phyloP scores from a whole-genome alignment of 257 asterid genomes.

The Solanum neorickii region DNA sequence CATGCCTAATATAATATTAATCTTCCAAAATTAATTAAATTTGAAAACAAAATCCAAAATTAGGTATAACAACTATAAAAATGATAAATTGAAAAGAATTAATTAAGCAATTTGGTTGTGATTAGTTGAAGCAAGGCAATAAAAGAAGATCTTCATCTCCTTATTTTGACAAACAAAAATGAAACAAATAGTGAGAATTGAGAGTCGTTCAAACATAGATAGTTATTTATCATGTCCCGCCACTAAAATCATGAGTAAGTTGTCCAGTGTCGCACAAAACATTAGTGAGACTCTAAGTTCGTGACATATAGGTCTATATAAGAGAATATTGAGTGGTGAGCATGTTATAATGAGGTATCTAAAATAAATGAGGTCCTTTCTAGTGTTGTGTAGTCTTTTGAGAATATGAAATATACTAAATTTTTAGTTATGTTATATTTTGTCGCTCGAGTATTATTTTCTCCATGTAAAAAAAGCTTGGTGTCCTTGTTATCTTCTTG shows the following conservation, averaged over 20 bases:
- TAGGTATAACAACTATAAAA: too few species aligned
- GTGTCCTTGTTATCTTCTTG: neutral
- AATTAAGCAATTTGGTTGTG: too few species aligned
- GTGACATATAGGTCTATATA: too few species aligned
- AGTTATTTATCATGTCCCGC: neutral
- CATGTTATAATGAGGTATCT: too few species aligned
- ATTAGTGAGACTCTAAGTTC: too few species aligned
- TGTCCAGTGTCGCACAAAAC: too few species aligned
- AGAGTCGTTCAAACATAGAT: neutral
- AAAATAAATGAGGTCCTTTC: too few species aligned
- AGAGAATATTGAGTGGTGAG: too few species aligned
- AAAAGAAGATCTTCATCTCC: neutral
- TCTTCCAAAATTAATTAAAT: neutral
- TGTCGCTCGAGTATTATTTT: neutral
- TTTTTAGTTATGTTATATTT: neutral
- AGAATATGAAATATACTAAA: neutral
- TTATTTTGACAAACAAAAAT: neutral
- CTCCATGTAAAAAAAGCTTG: neutral
- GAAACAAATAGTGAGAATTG: neutral
- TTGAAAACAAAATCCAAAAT: neutral
- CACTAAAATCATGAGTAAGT: too few species aligned
- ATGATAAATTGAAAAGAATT: too few species aligned
- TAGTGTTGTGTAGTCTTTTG: neutral
- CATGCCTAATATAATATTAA: slow-evolving; percentile 43
- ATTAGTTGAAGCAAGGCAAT: neutral